Percentiles rank a stretch among this genome's conserved stretches.
These are phyloP conservation scores for Xylaria sp. DNA, from an alignment of 2,329 filamentous ascomycete species.

Conservation along the genomic window DNA sequence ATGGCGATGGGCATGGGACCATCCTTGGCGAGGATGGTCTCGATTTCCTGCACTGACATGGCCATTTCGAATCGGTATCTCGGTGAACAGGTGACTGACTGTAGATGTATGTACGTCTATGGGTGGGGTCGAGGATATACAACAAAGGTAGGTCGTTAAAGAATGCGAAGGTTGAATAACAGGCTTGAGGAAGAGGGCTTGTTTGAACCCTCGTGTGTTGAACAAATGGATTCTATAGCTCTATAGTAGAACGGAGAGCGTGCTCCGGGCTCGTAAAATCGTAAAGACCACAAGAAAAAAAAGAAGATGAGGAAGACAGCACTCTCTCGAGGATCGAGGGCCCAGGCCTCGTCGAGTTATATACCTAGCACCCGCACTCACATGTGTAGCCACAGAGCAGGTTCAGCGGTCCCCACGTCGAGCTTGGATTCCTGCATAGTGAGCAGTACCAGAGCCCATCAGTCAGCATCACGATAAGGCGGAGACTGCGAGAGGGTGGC, in stretches of 20 bases:
- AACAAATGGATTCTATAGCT: slow-evolving; percentile 39
- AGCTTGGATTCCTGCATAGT: slow-evolving; percentile 33
- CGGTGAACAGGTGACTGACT: background rate
- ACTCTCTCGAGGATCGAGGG: slow-evolving; percentile 3
- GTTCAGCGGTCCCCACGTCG: slow-evolving; percentile 34
- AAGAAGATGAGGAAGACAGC: slow-evolving; percentile 35
- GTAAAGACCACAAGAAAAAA: slow-evolving; percentile 41
- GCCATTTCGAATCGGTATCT: slow-evolving; percentile 38
- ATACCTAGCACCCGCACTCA: slow-evolving; percentile 27
- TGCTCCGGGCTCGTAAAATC: slow-evolving; percentile 39
- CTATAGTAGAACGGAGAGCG: slow-evolving; percentile 31
- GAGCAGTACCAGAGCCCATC: slow-evolving; percentile 27
- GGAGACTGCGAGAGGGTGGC: slow-evolving; percentile 33
- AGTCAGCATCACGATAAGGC: slow-evolving; percentile 31
- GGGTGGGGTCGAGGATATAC: slow-evolving; percentile 29
- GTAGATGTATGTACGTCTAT: slow-evolving; percentile 24
- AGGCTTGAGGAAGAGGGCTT: slow-evolving; percentile 33
- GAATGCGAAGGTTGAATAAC: slow-evolving; percentile 38
- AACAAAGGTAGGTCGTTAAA: slow-evolving; percentile 29
- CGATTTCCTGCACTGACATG: slow-evolving; percentile 41
- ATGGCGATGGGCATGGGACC: slow-evolving; percentile 46
- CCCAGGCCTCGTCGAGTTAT: slow-evolving; percentile 33
- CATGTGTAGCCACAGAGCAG: slow-evolving; percentile 1
- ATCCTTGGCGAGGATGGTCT: slow-evolving; percentile 44
- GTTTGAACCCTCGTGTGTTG: slow-evolving; percentile 41